Conservation (phyloP, 2,329 filamentous ascomycete species). For the Apiospora hydei region DNA sequence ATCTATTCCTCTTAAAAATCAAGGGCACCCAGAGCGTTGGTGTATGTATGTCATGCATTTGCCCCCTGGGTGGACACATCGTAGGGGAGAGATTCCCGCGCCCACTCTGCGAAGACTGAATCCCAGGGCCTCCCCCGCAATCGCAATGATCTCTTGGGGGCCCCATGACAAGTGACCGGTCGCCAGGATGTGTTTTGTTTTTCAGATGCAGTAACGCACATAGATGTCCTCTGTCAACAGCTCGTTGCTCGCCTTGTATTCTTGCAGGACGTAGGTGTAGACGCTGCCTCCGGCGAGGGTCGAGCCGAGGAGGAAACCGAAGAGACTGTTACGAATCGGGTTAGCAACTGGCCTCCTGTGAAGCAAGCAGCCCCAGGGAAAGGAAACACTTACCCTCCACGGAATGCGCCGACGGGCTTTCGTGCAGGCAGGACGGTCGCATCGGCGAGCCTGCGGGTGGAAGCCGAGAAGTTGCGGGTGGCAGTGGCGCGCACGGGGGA, state of each 20-base stretch:
- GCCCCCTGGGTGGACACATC: not conserved
- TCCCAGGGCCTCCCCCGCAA: not conserved
- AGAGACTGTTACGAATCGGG: conserved; percentile 64
- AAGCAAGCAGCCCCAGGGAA: not conserved
- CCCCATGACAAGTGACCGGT: conserved; percentile 29
- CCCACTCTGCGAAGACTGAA: conserved; percentile 18
- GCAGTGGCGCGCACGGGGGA: conserved; percentile 34
- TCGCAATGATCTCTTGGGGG: conserved; percentile 27
- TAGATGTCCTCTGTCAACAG: conserved; percentile 95
- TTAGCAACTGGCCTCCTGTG: not conserved
- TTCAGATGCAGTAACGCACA: conserved; percentile 68
- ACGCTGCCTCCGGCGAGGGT: conserved; percentile 80
- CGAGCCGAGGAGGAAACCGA: conserved; percentile 89
- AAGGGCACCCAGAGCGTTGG: not conserved
- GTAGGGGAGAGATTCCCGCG: not conserved
- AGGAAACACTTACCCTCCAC: conserved; percentile 60
- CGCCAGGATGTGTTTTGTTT: conserved; percentile 33
- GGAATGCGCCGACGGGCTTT: conserved; percentile 67
- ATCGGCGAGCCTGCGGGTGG: conserved; percentile 50
- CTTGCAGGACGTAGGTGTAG: conserved; percentile 91
- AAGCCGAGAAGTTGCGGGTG: conserved; percentile 58
- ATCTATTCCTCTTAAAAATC: not conserved
- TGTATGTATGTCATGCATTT: not conserved
- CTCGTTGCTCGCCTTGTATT: conserved; percentile 94
- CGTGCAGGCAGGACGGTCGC: conserved; percentile 59